These are phyloP conservation scores for Rutstroemia sydowiana DNA, from an alignment of 2,329 filamentous ascomycete species.

Conservation along the genomic window DNA sequence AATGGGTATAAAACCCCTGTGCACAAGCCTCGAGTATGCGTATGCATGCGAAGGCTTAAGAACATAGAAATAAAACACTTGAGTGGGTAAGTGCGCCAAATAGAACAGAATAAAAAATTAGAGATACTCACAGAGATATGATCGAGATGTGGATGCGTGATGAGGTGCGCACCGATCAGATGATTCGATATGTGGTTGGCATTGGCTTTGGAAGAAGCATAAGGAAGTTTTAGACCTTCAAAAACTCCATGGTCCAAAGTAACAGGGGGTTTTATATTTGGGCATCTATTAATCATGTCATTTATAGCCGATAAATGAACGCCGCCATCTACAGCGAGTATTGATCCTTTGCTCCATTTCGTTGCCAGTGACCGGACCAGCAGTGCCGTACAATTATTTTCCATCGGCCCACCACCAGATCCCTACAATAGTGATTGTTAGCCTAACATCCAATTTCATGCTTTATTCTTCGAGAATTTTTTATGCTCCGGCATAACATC, in stretches of 20 bases:
- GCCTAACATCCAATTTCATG: no score
- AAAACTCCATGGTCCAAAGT: slow-evolving; percentile 67
- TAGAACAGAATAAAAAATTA: no score
- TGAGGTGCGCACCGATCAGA: slow-evolving; percentile 79
- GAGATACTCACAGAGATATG: slow-evolving; percentile 54
- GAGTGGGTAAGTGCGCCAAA: no score
- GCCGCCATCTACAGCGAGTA: slow-evolving; percentile 90
- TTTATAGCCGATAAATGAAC: slow-evolving; percentile 81
- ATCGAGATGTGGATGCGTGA: slow-evolving; percentile 96
- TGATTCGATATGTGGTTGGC: slow-evolving; percentile 71
- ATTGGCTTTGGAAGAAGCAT: slow-evolving; percentile 63
- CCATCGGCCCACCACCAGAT: slow-evolving; percentile 79
- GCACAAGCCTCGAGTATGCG: no score
- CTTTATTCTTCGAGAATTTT: no score
- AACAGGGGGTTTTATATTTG: slow-evolving; percentile 30
- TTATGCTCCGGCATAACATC: no score
- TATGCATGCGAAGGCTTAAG: no score
- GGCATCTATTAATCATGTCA: slow-evolving; percentile 54
- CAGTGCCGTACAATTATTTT: slow-evolving; percentile 80
- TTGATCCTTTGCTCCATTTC: slow-evolving; percentile 72
- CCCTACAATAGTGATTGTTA: slow-evolving; percentile 47
- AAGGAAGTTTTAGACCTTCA: slow-evolving; percentile 64
- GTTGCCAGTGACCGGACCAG: slow-evolving; percentile 75
- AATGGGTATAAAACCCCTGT: no score
- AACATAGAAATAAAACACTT: no score